Base-by-base conservation (phyloP, 2,329 filamentous ascomycete genomes). In the Dothistroma pini region DNA sequence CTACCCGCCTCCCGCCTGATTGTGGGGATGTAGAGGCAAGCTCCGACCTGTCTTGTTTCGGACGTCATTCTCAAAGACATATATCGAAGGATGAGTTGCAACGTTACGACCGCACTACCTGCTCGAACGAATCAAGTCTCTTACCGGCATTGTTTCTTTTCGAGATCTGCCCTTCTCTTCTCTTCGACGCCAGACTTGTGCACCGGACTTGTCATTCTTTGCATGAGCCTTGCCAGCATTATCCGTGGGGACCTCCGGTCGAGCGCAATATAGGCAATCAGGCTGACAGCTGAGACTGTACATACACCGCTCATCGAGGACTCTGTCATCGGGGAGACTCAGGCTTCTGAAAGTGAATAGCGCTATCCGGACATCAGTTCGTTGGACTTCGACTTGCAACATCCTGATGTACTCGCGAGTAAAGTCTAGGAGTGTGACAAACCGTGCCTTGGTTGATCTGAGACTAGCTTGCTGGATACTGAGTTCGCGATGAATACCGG, bases 31-130 rank as follows among this genome's bases (percentile, higher is more conserved):
- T 62, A 64, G 58, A 67, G 59, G 61, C 38, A 56, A 58, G 61
- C 51, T 61, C 67, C 62, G 63, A 66, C 60, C 65, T 63, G 66
- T 59, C 54, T 55, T 65, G 63, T 70, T 64, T 70, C 66, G 66
- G 65, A 68, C 51, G 58, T 63, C 58, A 54, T 58, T 59, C 49
- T 54, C 59, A 62, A 50, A 50, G 49, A 44, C 53, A 59, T 54
- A 54, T 66, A 60, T 61, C 53, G 54, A 61, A 54, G 56, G 52
- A 54, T 62, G 56, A 53, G 59, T 21, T 44, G 49, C 25, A 56
- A 60, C 58, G 34, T 57, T 38, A 35, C 56, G 34, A 54, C 51
- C 61, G 56, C 10, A 58, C n/a, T 54, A 53, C 19, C 41, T 38
- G n/a, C 51, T 62, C 38, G 38, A 62, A 32, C 25, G 25, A 56